phyloP scores from a whole-genome alignment of 1,139 yeast species.

The Taphrina confusa region DNA sequence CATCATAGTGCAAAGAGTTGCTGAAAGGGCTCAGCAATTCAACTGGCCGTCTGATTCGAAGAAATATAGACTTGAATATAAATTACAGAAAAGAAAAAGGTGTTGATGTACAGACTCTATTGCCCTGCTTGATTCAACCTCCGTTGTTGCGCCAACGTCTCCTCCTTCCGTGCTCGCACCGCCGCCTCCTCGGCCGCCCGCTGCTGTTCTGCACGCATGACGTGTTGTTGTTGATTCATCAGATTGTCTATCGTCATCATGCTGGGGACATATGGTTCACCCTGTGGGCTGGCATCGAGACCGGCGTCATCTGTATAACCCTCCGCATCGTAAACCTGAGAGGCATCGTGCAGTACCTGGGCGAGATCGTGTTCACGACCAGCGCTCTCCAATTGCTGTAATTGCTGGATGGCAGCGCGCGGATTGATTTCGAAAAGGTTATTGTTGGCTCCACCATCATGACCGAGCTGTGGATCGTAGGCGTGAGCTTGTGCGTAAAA shows the following conservation, averaged over 20 bases:
- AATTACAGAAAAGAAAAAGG: no score
- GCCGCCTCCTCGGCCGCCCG: constrained; percentile 19
- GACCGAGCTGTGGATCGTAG: constrained; percentile 4
- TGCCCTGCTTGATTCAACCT: constrained; percentile 4
- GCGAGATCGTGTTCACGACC: constrained; percentile 9
- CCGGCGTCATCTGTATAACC: background rate
- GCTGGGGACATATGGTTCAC: constrained; percentile 18
- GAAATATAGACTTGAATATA: constrained; percentile 8
- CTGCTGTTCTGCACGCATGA: constrained; percentile 15
- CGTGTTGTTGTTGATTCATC: constrained; percentile 19
- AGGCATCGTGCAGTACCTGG: background rate
- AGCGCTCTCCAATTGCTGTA: constrained; percentile 8
- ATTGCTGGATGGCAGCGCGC: constrained; percentile 16
- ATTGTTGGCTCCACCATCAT: constrained; percentile 2
- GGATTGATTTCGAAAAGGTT: constrained; percentile 24
- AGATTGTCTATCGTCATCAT: constrained; percentile 27
- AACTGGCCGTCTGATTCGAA: no score
- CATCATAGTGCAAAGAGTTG: no score
- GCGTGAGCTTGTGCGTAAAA: constrained; percentile 6
- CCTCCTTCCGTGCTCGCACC: constrained; percentile 18
- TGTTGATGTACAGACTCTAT: background rate
- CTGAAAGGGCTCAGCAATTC: no score
- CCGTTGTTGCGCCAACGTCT: constrained; percentile 12
- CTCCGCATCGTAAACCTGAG: background rate
- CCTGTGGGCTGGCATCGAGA: constrained; percentile 3